Evolutionary conservation across 257 asterid species (phyloP).

Genomic region (Voacanga thouarsii): DNA sequence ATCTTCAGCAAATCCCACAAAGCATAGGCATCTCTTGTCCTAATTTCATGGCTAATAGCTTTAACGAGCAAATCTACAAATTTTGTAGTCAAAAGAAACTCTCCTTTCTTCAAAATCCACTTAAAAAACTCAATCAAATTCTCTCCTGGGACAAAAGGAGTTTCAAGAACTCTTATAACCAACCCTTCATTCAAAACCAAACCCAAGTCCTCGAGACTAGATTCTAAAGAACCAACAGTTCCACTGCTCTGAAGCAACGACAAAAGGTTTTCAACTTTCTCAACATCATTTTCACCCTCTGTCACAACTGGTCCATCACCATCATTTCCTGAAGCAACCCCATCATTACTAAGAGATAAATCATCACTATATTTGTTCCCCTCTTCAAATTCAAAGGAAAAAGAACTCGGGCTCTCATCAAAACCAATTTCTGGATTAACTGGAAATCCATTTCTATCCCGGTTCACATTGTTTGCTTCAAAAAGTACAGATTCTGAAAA

Average conservation of each 20-base stretch:
- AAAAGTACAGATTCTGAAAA: not conserved
- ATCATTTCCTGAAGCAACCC: slow-evolving; percentile 3
- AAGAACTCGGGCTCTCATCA: slow-evolving; percentile 12
- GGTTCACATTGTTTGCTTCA: not conserved
- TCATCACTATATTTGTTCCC: slow-evolving; percentile 1
- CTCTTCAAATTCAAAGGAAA: not conserved
- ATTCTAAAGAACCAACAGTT: slow-evolving; percentile 42
- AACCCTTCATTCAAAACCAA: slow-evolving; percentile 56
- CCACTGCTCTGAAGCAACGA: slow-evolving; percentile 74
- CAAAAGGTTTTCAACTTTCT: slow-evolving; percentile 57
- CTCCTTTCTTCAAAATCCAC: slow-evolving; percentile 52
- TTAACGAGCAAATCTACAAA: slow-evolving; percentile 46
- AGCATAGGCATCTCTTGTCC: slow-evolving; percentile 47
- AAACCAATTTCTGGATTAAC: not conserved
- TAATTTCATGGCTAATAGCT: slow-evolving; percentile 37
- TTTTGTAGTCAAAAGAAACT: slow-evolving; percentile 30
- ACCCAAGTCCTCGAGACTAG: slow-evolving; percentile 41
- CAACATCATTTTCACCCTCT: slow-evolving; percentile 28
- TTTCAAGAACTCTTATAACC: slow-evolving; percentile 55
- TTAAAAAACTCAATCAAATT: slow-evolving; percentile 60
- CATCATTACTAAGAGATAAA: slow-evolving; percentile 5
- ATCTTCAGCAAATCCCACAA: slow-evolving; percentile 73
- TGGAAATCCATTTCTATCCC: not conserved
- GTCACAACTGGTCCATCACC: not conserved
- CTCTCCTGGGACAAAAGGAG: slow-evolving; percentile 51